Evolutionary conservation across 495 filamentous ascomycete genomes (phyloP).

Genomic region (Aspergillus conjunctus): DNA sequence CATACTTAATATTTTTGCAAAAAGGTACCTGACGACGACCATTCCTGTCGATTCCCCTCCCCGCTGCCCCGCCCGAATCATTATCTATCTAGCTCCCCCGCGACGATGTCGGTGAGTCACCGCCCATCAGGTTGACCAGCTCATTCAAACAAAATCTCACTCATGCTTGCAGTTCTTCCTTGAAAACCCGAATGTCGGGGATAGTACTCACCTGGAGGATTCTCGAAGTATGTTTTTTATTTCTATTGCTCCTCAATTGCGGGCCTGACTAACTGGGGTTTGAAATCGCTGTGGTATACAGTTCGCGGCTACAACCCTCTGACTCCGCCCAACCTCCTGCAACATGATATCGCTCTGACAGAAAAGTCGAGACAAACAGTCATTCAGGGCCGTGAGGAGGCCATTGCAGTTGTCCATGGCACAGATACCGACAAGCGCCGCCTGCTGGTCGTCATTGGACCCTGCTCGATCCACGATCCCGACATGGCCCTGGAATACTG

Average conservation of each 20-base stretch:
- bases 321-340: constrained; percentile 89
- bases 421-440: constrained; percentile 69
- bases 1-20: not conserved
- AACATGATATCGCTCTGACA: constrained; percentile 89
- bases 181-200: constrained; percentile 86
- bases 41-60: constrained; percentile 22
- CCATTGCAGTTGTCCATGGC: constrained; percentile 77
- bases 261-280: not conserved
- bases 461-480: constrained; percentile 98
- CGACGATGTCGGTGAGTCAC: constrained; percentile 49
- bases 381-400: constrained; percentile 75
- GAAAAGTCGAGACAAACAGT: constrained; percentile 77
- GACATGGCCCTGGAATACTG: constrained; percentile 91
- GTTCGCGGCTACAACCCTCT: constrained; percentile 92
- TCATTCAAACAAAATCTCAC: constrained; percentile 14
- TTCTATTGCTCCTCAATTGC: constrained; percentile 13
- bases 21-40: constrained; percentile 8
- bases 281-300: constrained; percentile 33
- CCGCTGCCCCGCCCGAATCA: constrained; percentile 3
- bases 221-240: constrained; percentile 71
- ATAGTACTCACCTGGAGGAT: constrained; percentile 78
- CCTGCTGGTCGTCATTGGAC: constrained; percentile 89
- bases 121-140: constrained; percentile 20
- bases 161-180: constrained; percentile 70
- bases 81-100: constrained; percentile 3